Evolutionary conservation across 208 protist species (phyloP), one percentile per base, ranked within the genome.

Genomic region (Crithidia thermophila): DNA sequence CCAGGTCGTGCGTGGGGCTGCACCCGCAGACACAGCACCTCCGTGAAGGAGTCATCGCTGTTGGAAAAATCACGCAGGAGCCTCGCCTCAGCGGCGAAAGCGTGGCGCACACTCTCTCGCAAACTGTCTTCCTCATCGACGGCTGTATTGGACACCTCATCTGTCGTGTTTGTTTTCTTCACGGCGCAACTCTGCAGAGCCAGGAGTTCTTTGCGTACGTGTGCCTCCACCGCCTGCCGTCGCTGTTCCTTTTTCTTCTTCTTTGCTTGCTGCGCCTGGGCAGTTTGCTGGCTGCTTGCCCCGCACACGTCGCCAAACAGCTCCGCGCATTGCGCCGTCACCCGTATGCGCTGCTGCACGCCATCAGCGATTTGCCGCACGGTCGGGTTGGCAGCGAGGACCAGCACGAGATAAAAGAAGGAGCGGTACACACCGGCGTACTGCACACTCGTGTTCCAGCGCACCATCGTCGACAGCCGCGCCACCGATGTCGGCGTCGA

Each of bases 371-470:
- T 66, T 27, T 70, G 80, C n/a, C 50, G 58, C 45, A 86, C 60
- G 4, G 65, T 67, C 20, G 76, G 65, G 61, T 78, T 80, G 4
- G 71, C 84, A 6, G 45, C 70, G 4, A 65, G 61, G 2, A 77
- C 14, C 27, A 87, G 67, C 4, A 88, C 20, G 46, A 88, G 80
- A 46, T 87, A 77, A 13, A 91, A 45, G 46, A 91, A 66, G 21
- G 77, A 87, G 40, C 72, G 72, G 55, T 77, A 85, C 20, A 74
- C 39, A 11, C 53, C 31, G 18, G 85, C 82, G 68, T 77, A 58
- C 4, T 75, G 39, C 16, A 85, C 28, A 7, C 47, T 63, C 30
- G 69, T 33, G 43, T 75, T 77, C 82, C 85, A 91, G 23, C 82
- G 75, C 21, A 88, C 52, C 23, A 82, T 42, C 16, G 63, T 70